phyloP scores from a whole-genome alignment of 2,329 filamentous ascomycete species.

The Gremmenia infestans region DNA sequence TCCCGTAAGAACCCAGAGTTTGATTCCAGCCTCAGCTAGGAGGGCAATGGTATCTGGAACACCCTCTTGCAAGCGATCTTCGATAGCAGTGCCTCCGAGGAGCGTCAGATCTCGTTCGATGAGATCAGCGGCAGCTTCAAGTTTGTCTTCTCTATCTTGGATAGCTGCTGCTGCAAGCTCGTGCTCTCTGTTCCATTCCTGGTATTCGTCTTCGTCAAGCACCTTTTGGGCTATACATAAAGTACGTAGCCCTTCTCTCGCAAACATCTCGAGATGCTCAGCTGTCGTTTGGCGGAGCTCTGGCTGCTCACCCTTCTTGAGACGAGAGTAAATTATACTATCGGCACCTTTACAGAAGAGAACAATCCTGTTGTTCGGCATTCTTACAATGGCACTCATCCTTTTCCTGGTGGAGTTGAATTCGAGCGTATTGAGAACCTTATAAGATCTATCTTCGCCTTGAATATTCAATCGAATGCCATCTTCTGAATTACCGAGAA shows the following conservation, averaged over 20 bases:
- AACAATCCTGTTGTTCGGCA: constrained; percentile 85
- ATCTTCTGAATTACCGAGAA: constrained; percentile 73
- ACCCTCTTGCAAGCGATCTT: constrained; percentile 93
- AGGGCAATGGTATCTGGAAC: constrained; percentile 94
- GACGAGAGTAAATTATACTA: constrained; percentile 90
- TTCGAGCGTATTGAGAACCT: constrained; percentile 88
- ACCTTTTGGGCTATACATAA: constrained; percentile 87
- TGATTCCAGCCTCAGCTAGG: constrained; percentile 89
- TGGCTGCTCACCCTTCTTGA: constrained; percentile 78
- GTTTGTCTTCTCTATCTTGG: constrained; percentile 82
- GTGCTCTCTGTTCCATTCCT: constrained; percentile 78
- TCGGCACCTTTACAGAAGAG: constrained; percentile 97
- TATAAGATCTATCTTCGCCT: constrained; percentile 79
- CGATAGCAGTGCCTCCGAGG: constrained; percentile 91
- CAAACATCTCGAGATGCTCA: constrained; percentile 95
- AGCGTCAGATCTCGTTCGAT: constrained; percentile 89
- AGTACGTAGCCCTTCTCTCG: constrained; percentile 88
- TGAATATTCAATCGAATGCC: constrained; percentile 82
- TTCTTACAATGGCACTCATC: constrained; percentile 94
- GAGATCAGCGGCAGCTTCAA: constrained; percentile 81
- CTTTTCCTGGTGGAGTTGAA: constrained; percentile 96
- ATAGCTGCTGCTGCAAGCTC: constrained; percentile 82
- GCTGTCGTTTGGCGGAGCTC: constrained; percentile 80
- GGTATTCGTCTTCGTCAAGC: constrained; percentile 77
- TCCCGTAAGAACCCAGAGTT: constrained; percentile 95